Evolutionary conservation across 768 basidiomycete species (phyloP).

Genomic region (Leccinum truebloodii): DNA sequence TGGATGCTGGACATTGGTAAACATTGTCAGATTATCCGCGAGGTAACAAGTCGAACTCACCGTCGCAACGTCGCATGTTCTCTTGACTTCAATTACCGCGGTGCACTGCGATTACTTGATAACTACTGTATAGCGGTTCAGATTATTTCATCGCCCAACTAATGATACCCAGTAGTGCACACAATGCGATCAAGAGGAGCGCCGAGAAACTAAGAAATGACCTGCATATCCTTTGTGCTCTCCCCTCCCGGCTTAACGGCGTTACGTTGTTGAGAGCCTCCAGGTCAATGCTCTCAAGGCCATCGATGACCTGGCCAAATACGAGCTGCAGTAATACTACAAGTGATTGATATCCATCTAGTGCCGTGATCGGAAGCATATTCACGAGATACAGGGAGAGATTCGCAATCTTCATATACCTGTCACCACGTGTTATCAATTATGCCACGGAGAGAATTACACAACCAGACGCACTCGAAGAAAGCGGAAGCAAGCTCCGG

Average conservation of each 20-base stretch:
- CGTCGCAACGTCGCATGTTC: neutral
- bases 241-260: conserved; percentile 8
- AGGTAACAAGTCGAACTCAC: neutral
- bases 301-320: conserved; percentile 2
- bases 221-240: conserved; percentile 16
- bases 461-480: conserved; percentile 51
- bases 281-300: conserved; percentile 17
- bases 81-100: neutral
- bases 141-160: conserved; percentile 22
- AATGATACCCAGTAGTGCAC: conserved; percentile 22
- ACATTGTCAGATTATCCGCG: neutral
- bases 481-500: conserved; percentile 34
- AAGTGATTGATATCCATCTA: conserved; percentile 73
- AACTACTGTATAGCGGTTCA: neutral
- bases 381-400: conserved; percentile 84
- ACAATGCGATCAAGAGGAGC: conserved; percentile 21
- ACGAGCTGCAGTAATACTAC: conserved; percentile 30
- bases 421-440: conserved; percentile 25
- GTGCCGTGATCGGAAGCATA: conserved; percentile 65
- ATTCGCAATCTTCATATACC: conserved; percentile 65
- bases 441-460: neutral
- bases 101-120: neutral
- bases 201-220: conserved; percentile 23
- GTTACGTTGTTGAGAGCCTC: conserved; percentile 17
- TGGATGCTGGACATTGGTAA: neutral